A percentile compares a stretch with the other conserved stretches of the same genome.
These are phyloP conservation scores for Fusarium sp. DNA, from an alignment of 2,329 filamentous ascomycete genomes.

Conservation along the genomic window DNA sequence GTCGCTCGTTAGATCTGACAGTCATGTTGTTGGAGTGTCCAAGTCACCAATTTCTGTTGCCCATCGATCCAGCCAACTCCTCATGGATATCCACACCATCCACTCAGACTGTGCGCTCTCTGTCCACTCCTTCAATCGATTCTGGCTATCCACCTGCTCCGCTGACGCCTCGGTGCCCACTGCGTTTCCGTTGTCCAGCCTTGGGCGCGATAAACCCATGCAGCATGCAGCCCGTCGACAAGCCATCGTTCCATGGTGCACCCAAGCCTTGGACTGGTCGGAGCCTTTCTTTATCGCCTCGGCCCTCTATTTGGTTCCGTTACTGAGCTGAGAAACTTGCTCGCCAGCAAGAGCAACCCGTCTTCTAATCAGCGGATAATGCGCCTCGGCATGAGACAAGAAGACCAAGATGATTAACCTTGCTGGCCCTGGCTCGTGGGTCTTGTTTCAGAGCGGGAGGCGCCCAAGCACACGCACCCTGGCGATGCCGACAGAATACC, in stretches of 20 bases:
- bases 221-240: slow-evolving; percentile 16
- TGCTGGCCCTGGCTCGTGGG: slow-evolving; percentile 6
- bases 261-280: slow-evolving; percentile 9
- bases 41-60: slow-evolving; percentile 3
- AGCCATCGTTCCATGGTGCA: slow-evolving; percentile 14
- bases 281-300: neutral
- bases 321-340: neutral
- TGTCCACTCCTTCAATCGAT: slow-evolving; percentile 15
- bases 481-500: slow-evolving; percentile 14
- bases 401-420: neutral
- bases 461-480: slow-evolving; percentile 18
- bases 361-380: neutral
- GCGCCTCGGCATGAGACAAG: neutral
- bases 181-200: slow-evolving; percentile 18
- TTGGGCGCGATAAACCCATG: slow-evolving; percentile 10
- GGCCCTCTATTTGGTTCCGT: neutral
- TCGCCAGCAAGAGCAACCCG: neutral
- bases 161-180: slow-evolving; percentile 23
- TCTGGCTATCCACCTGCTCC: slow-evolving; percentile 28
- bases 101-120: slow-evolving; percentile 6
- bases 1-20: neutral
- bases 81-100: slow-evolving; percentile 18
- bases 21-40: slow-evolving; percentile 1
- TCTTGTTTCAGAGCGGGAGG: slow-evolving; percentile 20
- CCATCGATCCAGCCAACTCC: slow-evolving; percentile 5